A percentile compares a stretch with the other conserved stretches of the same genome.
Evolutionary conservation across 192 early-diverging fungal species (phyloP).

Genomic region (Linnemannia zychae): DNA sequence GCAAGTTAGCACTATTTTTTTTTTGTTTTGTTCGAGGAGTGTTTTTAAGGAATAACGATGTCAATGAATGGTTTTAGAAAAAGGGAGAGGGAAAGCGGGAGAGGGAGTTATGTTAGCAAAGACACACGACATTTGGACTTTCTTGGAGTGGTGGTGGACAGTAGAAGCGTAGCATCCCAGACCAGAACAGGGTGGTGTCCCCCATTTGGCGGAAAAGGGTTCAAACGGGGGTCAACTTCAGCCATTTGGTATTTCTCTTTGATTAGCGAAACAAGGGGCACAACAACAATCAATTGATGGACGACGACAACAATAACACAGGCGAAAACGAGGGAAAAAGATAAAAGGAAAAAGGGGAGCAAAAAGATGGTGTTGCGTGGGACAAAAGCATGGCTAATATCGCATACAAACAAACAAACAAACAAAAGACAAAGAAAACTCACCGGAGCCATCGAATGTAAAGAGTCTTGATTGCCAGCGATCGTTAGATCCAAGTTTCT

Average conservation of each 20-base stretch:
- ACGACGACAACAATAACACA: neutral
- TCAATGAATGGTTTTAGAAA: neutral
- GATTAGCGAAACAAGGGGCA: neutral
- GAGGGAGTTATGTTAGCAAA: neutral
- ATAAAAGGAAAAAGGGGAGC: neutral
- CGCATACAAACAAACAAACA: neutral
- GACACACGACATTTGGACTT: neutral
- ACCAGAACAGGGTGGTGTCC: neutral
- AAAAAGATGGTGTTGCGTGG: neutral
- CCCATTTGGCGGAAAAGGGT: neutral
- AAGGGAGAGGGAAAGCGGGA: slow-evolving; percentile 10
- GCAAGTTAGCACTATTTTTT: slow-evolving; percentile 29
- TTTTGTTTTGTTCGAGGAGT: no score
- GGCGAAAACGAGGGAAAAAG: neutral
- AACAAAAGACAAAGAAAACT: neutral
- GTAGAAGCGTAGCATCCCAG: neutral
- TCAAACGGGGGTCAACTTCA: neutral
- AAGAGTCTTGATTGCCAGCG: slow-evolving; percentile 52
- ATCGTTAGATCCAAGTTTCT: slow-evolving; percentile 36
- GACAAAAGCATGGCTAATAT: neutral
- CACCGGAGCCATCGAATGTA: slow-evolving; percentile 50
- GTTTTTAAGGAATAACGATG: neutral
- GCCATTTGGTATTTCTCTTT: neutral
- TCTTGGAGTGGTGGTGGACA: neutral
- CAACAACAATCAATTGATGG: neutral